Evolutionary conservation across 2,329 filamentous ascomycete genomes (phyloP), one percentile per base, ranked within the genome.

Genomic region (Penicillium sp.): DNA sequence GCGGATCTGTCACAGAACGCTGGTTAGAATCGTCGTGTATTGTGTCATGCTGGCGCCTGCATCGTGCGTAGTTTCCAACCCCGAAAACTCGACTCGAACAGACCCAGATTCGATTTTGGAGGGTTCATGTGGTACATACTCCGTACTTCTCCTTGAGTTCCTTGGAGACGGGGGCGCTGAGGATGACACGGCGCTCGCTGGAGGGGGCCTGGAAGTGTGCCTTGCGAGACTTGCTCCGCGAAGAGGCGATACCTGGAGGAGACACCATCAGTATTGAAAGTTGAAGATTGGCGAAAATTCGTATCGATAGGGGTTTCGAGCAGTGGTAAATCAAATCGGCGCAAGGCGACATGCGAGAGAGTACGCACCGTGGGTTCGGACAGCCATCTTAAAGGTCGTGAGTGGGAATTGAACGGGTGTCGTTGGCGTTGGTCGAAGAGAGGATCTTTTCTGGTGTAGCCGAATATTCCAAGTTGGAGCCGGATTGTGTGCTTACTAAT

Each of bases 91-190:
- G 37, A 57, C 49, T 54, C 40, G 56, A 49, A 56, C 50, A 56
- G 50, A 56, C 54, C 56, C 51, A 50, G 49, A 52, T 56, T 50
- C 37, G 48, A 46, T 42, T 51, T 51, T 54, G 37, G 57, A 27
- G 38, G 35, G 52, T 55, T 54, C 47, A 60, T 31, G 46, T 58
- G 50, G 37, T 57, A 78, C 89, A 70, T 86, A 97, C 94, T 82
- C 96, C 96, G 90, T 99, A 90, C 88, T 99, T 94, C 83, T 96
- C 93, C 78, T 92, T 89, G 78, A 99, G 88, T 85, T 99, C 94
- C 86, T 96, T 96, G 85, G 86, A 90, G 71, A 97, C 86, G 74
- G 91, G 90, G 71, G 94, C 93, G 84, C 89, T 93, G 93, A 99
- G 97, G 84, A 96, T 96, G 74, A 89, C 86, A 79, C 94, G 91